A percentile compares a stretch with the other conserved stretches of the same genome.
Conservation (phyloP, 2,329 filamentous ascomycete genomes). For the Penicillium oxalicum region DNA sequence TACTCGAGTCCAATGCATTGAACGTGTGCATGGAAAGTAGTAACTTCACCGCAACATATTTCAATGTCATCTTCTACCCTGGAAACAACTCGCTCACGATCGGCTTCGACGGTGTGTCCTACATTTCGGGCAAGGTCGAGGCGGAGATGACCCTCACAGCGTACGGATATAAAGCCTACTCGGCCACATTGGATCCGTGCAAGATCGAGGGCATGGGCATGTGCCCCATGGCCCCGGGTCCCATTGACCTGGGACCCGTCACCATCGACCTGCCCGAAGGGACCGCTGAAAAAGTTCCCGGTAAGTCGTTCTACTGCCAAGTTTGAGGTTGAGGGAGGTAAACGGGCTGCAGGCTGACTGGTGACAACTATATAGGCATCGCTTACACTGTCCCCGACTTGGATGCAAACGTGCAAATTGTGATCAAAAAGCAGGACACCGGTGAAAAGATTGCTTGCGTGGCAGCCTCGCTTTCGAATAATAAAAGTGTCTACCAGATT, state of each 20-base stretch:
- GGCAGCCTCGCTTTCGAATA: constrained; percentile 81
- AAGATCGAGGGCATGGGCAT: constrained; percentile 62
- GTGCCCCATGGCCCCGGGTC: constrained; percentile 85
- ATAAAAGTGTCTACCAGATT: constrained; percentile 82
- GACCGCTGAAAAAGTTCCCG: constrained; percentile 63
- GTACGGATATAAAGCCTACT: constrained; percentile 72
- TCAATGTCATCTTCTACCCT: constrained; percentile 65
- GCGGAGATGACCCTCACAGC: constrained; percentile 72
- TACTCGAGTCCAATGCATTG: constrained; percentile 76
- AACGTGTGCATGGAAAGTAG: constrained; percentile 80
- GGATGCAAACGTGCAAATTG: constrained; percentile 76
- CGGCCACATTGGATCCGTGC: constrained; percentile 69
- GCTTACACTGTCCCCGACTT: constrained; percentile 87
- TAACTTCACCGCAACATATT: constrained; percentile 78
- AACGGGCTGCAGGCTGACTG: not conserved
- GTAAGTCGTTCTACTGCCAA: constrained; percentile 23
- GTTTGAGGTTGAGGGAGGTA: not conserved
- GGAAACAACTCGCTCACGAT: constrained; percentile 66
- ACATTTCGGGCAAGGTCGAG: constrained; percentile 73
- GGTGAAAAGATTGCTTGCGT: constrained; percentile 71
- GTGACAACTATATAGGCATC: constrained; percentile 42
- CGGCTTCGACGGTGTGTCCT: constrained; percentile 74
- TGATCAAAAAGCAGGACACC: constrained; percentile 65
- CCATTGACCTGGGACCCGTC: constrained; percentile 65
- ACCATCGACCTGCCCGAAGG: constrained; percentile 55